Evolutionary conservation across 2,329 filamentous ascomycete genomes (phyloP).

Genomic region (Paecilomyces variotii): DNA sequence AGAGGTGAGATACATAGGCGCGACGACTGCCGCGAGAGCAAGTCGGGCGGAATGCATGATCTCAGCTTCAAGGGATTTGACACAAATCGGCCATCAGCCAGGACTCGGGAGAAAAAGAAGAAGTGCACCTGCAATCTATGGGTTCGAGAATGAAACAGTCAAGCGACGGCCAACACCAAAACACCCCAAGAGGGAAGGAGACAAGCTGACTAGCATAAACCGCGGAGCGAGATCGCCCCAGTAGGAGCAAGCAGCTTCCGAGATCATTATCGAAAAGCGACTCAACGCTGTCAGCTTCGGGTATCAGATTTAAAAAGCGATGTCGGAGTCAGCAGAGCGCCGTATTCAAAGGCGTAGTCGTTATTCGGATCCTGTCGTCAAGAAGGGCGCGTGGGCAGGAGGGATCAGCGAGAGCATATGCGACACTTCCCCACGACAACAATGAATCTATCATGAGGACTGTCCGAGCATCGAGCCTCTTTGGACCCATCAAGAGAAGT

Average conservation of each 20-base stretch:
- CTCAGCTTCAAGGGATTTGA: not conserved
- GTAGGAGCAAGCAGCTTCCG: not conserved
- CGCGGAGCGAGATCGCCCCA: not conserved
- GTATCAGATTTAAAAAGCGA: not conserved
- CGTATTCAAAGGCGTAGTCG: not conserved
- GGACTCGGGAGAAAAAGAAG: not conserved
- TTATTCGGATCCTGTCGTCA: not conserved
- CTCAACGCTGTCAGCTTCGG: not conserved
- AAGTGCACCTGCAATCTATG: not conserved
- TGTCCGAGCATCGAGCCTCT: constrained; percentile 50
- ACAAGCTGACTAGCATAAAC: not conserved
- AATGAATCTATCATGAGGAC: constrained; percentile 68
- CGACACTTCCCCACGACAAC: constrained; percentile 58
- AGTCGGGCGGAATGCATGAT: not conserved
- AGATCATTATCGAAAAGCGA: not conserved
- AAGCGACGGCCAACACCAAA: not conserved
- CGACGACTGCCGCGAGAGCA: not conserved
- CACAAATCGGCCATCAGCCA: not conserved
- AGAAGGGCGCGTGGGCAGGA: not conserved
- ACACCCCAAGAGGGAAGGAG: not conserved
- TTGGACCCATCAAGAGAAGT: constrained; percentile 60
- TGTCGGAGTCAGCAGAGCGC: not conserved
- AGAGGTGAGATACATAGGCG: not conserved
- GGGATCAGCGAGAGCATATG: constrained; percentile 36
- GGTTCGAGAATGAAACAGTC: not conserved